Evolutionary conservation across 805 yeast species (phyloP), one percentile per base, ranked within the genome.

Genomic region (Wilhelminamyces savonicus): DNA sequence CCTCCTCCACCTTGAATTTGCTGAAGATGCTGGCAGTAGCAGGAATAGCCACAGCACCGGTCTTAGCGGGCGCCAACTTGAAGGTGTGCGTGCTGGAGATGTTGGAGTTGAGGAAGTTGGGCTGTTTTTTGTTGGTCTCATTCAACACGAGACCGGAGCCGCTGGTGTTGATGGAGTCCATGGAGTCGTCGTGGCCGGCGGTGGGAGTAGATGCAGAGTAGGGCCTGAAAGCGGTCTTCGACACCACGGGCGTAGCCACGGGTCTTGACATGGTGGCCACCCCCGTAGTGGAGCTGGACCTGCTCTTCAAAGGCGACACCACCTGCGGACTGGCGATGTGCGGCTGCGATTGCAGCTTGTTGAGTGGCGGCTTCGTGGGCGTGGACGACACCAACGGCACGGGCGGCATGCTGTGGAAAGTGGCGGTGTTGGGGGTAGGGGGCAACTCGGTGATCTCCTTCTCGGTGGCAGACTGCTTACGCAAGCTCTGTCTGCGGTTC

Each of bases 401-500:
- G 22, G 29, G 27, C 24, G 20, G 28, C 28, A 26, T 13, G 31
- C 29, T 16, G 16, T 9, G n/a, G 12, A 19, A 6, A 7, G 13
- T 13, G 5, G 20, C 5, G 11, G 21, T 30, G 18, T 51, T 44
- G 3, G 62, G 63, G 9, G 65, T 60, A n/a, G 67, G 66, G 18
- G 69, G 68, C 40, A 65, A 51, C 35, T 55, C 66, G 7, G 69
- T 60, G 24, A 65, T 46, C 44, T 65, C 70, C 39, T 48, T 59
- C 28, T 63, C 69, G 11, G 44, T 31, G 24, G 40, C 37, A 32
- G 48, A 45, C 29, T 60, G 66, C 44, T 78, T 75, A 47, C 87
- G 72, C 39, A 81, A 59, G 21, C 88, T 71, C 58, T 90, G 97
- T 56, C 98, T 75, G 56, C 78, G 83, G 59, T 92, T 92, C 61